Percentiles rank a stretch among this genome's conserved stretches.
Evolutionary conservation across 176 grass and related monocot genomes (phyloP).

Genomic region (Leersia perrieri): DNA sequence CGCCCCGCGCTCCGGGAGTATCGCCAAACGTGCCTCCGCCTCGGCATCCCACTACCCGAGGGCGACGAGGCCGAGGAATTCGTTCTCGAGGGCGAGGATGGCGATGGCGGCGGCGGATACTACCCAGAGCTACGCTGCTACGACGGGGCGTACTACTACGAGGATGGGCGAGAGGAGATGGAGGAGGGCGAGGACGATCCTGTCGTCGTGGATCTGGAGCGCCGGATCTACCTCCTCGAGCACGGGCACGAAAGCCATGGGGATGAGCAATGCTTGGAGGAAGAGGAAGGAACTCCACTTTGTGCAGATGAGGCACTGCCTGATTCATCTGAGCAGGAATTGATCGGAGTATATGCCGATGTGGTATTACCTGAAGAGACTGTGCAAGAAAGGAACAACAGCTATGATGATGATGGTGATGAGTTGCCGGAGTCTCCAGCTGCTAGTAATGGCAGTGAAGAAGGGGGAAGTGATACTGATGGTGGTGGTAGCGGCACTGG

Average conservation of each 20-base stretch:
- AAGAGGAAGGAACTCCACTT: conserved; percentile 24
- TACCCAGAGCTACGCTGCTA: conserved; percentile 47
- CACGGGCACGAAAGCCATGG: conserved; percentile 19
- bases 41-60: conserved; percentile 59
- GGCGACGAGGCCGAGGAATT: conserved; percentile 27
- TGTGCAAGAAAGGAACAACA: conserved; percentile 26
- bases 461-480: conserved; percentile 24
- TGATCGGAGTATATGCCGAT: background rate
- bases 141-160: conserved; percentile 50
- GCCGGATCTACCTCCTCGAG: conserved; percentile 49
- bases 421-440: conserved; percentile 27
- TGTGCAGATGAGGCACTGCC: conserved; percentile 18
- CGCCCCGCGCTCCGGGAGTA: conserved; percentile 55
- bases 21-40: conserved; percentile 43
- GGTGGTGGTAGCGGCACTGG: conserved; percentile 26
- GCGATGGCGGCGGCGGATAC: background rate
- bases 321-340: background rate
- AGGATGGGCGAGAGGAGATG: conserved; percentile 12
- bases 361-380: conserved; percentile 34
- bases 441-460: conserved; percentile 28
- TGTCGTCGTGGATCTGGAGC: conserved; percentile 46
- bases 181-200: background rate
- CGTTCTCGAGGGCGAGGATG: conserved; percentile 33
- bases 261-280: background rate
- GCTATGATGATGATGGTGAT: conserved; percentile 41